Base-by-base conservation (phyloP, 2,329 filamentous ascomycete genomes). In the Orbilia quercus region DNA sequence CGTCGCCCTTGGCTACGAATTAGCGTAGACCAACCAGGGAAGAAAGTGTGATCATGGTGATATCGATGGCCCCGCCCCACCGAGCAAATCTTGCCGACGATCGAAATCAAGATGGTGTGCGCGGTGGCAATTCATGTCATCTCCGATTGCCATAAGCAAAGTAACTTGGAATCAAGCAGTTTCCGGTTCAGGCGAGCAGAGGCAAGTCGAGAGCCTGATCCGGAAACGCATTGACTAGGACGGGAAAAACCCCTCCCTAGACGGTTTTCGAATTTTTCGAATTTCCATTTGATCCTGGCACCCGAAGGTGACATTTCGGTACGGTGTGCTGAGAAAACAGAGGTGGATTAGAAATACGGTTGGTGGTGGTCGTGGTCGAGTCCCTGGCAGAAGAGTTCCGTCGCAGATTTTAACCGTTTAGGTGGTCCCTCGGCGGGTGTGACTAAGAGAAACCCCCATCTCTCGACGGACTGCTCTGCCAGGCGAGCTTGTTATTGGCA, bases 381-480 rank as follows among this genome's bases (percentile, higher is more conserved):
- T 51, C 55, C 64, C 64, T 60, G 55, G 48, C 47, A 62, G 55
- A 60, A 69, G 64, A 69, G 64, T 69, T 69, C 64, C 64, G 20
- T 20, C 42, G 18, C 6, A 16, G 42, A 20, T 18, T 28, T n/a
- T 16, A 42, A 18, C 34, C 14, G 20, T 38, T 54, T 18, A 36
- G 12, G 36, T 60, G 47, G 20, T 50, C 18, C 9, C 34, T 34
- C 20, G 22, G 57, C 42, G 57, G 31, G 45, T 50, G 57, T 69
- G 54, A 69, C 64, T 69, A 69, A 69, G 36, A 50, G 55, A 57
- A 57, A 57, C 53, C 38, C 53, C 53, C 53, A 45, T 22, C 42
- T 22, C 58, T 44, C 11, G 36, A 5, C 28, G 5, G 9, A 31
- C 28, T 31, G 28, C 9, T 31, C n/a, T 20, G 36, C n/a, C 31